Evolutionary conservation across 805 yeast species (phyloP).

Genomic region (Yarrowia sp.): DNA sequence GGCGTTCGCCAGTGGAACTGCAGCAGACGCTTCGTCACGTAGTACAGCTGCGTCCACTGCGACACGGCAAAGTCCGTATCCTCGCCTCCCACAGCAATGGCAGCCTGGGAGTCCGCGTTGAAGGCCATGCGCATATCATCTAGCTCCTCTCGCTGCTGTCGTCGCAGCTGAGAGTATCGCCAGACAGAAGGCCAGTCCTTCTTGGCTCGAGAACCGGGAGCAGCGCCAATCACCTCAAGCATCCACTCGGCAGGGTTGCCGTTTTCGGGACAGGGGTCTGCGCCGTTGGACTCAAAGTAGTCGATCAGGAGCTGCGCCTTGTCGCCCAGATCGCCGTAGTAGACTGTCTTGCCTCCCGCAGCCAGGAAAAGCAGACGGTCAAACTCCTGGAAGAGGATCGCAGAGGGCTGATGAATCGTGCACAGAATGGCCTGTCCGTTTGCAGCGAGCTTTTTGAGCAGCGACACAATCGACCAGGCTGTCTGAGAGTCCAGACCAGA

Average conservation of each 20-base stretch:
- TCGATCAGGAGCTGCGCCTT: constrained; percentile 56
- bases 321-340: constrained; percentile 70
- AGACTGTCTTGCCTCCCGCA: constrained; percentile 70
- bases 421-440: constrained; percentile 61
- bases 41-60: constrained; percentile 42
- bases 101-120: constrained; percentile 41
- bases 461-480: constrained; percentile 63
- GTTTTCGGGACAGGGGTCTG: constrained; percentile 60
- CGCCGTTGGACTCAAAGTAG: constrained; percentile 66
- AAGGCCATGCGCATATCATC: constrained; percentile 61
- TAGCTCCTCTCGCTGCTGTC: constrained; percentile 55
- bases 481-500: constrained; percentile 69
- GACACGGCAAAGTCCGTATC: constrained; percentile 48
- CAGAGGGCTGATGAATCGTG: constrained; percentile 86
- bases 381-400: constrained; percentile 70
- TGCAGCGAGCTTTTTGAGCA: constrained; percentile 57
- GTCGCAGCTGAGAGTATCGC: constrained; percentile 64
- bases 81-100: constrained; percentile 37
- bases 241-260: constrained; percentile 92
- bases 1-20: constrained; percentile 68
- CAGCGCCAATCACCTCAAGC: constrained; percentile 57
- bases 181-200: constrained; percentile 60
- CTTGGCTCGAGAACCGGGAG: constrained; percentile 39
- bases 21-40: constrained; percentile 52
- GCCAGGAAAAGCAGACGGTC: constrained; percentile 71